A percentile compares a stretch with the other conserved stretches of the same genome.
These are phyloP conservation scores for Elsinoe ampelina DNA, from an alignment of 2,329 filamentous ascomycete genomes.

Conservation along the genomic window DNA sequence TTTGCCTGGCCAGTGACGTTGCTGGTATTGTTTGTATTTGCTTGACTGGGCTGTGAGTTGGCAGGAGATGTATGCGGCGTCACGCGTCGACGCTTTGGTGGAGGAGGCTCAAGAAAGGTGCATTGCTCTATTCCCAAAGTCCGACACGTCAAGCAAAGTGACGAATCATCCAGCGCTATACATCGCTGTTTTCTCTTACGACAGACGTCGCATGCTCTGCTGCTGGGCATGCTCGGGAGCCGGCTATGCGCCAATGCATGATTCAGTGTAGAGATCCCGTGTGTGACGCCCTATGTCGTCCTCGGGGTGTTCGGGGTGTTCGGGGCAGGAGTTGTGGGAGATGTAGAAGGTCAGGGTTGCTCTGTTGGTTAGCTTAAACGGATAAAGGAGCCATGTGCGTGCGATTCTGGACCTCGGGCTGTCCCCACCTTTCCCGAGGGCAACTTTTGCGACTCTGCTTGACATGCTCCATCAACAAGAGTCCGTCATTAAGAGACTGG, in stretches of 20 bases:
- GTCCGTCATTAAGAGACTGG: not conserved
- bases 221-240: slow-evolving; percentile 9
- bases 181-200: slow-evolving; percentile 21
- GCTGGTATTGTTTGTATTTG: slow-evolving; percentile 13
- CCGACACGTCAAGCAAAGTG: slow-evolving; percentile 34
- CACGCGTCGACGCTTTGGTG: slow-evolving; percentile 14
- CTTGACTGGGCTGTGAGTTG: not conserved
- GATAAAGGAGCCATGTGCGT: not conserved
- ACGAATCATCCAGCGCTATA: slow-evolving; percentile 20
- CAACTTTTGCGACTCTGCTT: not conserved
- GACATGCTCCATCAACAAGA: not conserved
- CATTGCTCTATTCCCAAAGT: slow-evolving; percentile 63
- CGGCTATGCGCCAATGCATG: slow-evolving; percentile 10
- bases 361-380: not conserved
- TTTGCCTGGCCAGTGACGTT: not conserved
- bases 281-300: not conserved
- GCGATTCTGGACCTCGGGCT: slow-evolving; percentile 1
- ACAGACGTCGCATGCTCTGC: slow-evolving; percentile 17
- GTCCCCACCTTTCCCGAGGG: not conserved
- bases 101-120: slow-evolving; percentile 49
- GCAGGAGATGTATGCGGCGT: not conserved
- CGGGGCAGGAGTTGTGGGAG: not conserved
- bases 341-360: slow-evolving; percentile 1
- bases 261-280: slow-evolving; percentile 10
- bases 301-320: slow-evolving; percentile 2